Evolutionary conservation across 805 yeast species (phyloP), one percentile per base, ranked within the genome.

Genomic region (Candida yuanshanica): DNA sequence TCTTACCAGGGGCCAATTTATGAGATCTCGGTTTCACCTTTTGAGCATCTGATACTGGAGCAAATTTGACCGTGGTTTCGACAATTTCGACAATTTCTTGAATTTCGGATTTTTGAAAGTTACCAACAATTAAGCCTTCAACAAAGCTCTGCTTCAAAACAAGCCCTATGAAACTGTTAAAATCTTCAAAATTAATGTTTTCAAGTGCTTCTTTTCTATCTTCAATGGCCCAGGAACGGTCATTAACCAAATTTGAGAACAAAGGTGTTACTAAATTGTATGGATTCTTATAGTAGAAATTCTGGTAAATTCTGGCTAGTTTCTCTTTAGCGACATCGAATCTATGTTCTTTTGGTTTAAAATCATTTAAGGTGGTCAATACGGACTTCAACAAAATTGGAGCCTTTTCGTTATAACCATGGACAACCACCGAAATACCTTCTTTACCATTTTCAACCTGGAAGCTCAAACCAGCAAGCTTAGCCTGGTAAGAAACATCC

Each of bases 321-420:
- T 80, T 83, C 53, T 80, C 87, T 58, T 79, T 83, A 18, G 82
- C 64, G 4, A 83, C 70, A 17, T 75, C 72, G 52, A 86, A 91
- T 47, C 95, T 70, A 24, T 74, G 75, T 38, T 63, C 60, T 41
- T 70, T 66, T 4, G 83, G 66, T 46, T 60, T 59, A 49, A 81
- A 84, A 5, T 55, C 54, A 20, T 67, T 58, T 33, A 91, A 50
- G 10, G 74, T 74, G 17, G 68, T 67, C 38, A 87, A 60, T 20
- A 90, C 75, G 42, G 78, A 72, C 36, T 73, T 75, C 20, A 87
- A 63, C 34, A 91, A 69, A 12, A 71, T 73, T 16, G 75, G 71
- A 35, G 88, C 65, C 55, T 91, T 91, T 60, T 93, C 91, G 50
- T 84, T 86, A 60, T 82, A 93, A 2, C 99, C 99, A 31, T 72